A percentile compares a stretch with the other conserved stretches of the same genome.
Conservation (phyloP, 2,329 filamentous ascomycete genomes). For the Penicillium griseofulvum region DNA sequence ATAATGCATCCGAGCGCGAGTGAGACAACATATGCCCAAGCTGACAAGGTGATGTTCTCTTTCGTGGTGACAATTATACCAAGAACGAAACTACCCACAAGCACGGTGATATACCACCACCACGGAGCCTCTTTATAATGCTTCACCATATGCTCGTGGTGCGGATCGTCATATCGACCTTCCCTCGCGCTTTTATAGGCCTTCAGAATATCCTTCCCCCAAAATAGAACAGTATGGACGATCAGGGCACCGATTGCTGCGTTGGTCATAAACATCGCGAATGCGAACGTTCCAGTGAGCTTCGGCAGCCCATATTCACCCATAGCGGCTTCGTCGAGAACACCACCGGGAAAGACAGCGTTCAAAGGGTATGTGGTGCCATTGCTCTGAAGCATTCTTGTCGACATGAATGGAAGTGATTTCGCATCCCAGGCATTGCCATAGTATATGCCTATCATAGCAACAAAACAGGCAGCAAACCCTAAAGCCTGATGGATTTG, state of each 20-base stretch:
- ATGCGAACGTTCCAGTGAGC: slow-evolving; percentile 53
- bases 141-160: slow-evolving; percentile 54
- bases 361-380: slow-evolving; percentile 44
- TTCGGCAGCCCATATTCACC: slow-evolving; percentile 47
- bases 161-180: slow-evolving; percentile 49
- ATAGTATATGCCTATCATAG: slow-evolving; percentile 55
- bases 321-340: slow-evolving; percentile 36
- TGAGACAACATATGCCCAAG: slow-evolving; percentile 34
- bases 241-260: slow-evolving; percentile 58
- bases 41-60: slow-evolving; percentile 31
- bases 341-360: slow-evolving; percentile 41
- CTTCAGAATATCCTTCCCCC: slow-evolving; percentile 52
- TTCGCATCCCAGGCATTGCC: slow-evolving; percentile 48
- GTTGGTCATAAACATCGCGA: slow-evolving; percentile 57
- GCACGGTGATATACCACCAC: slow-evolving; percentile 33
- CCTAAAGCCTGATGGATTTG: slow-evolving; percentile 51
- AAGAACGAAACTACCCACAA: slow-evolving; percentile 31
- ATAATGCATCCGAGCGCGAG: slow-evolving; percentile 29
- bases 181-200: slow-evolving; percentile 49
- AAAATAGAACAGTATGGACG: slow-evolving; percentile 54
- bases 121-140: slow-evolving; percentile 52
- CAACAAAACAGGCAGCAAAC: slow-evolving; percentile 49
- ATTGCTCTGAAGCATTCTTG: slow-evolving; percentile 42
- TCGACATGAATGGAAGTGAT: slow-evolving; percentile 57
- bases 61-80: slow-evolving; percentile 31